Evolutionary conservation across 805 yeast genomes (phyloP), one percentile per base, ranked within the genome.

Genomic region (Saccharomycopsis oosterbeekiorum): DNA sequence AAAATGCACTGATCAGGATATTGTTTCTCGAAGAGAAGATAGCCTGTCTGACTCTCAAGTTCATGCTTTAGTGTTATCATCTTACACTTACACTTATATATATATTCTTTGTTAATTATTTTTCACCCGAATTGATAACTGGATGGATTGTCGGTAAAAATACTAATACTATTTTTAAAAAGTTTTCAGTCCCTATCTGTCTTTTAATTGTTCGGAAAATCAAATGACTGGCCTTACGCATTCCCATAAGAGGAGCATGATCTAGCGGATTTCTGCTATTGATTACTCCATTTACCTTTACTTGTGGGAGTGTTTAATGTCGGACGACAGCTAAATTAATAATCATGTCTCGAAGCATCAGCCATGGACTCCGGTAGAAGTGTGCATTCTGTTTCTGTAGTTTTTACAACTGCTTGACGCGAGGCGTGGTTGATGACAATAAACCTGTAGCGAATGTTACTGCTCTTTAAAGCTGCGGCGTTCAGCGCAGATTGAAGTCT

Each of bases 131-230:
- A 53, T 62, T 62, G 65, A 62, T 62, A 62, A 62, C 65, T 62
- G 62, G 65, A 62, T 60, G 62, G 65, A 24, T 60, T 62, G 65
- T 59, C 62, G 62, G 65, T 62, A 58, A 58, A 61, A 50, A 59
- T 58, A 21, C 39, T 55, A 21, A 59, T 29, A 12, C 42, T 29
- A 57, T 19, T 47, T 47, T 47, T 47, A 47, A 47, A 12, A 47
- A 47, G n/a, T 21, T 47, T 14, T 57, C 51, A 54, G 62, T 62
- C 65, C 58, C 65, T 62, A 57, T 59, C 65, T 62, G 65, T 62
- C 65, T 60, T 62, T 62, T 62, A 62, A 62, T 21, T 60, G 57
- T 62, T 62, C 65, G 65, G 65, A 57, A 62, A 60, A 62, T 60
- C 47, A 62, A 62, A 17, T 57, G 59, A 26, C 57, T 29, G 37